These are phyloP conservation scores for Udeniomyces megalosporus DNA, from an alignment of 768 basidiomycete species.

Conservation along the genomic window DNA sequence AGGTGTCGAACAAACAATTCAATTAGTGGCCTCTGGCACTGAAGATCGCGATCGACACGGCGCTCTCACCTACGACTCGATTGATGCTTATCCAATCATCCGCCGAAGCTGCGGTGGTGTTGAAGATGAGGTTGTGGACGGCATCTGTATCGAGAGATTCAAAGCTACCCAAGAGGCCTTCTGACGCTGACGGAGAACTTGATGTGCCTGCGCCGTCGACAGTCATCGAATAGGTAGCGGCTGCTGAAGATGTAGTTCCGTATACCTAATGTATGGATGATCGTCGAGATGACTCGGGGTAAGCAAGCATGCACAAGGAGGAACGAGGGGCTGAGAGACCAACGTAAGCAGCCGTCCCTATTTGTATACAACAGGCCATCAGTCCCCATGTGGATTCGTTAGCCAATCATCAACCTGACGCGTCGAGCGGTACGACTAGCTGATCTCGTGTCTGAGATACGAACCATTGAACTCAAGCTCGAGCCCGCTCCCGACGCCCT, in stretches of 20 bases:
- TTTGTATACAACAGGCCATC: too few relatives aligned
- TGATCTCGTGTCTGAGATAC: not conserved
- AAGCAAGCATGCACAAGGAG: not conserved
- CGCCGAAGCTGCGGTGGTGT: not conserved
- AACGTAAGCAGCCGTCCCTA: not conserved
- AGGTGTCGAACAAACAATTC: too few relatives aligned
- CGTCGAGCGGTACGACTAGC: too few relatives aligned
- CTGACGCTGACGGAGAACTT: not conserved
- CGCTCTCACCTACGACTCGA: slow-evolving; percentile 1
- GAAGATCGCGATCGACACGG: too few relatives aligned
- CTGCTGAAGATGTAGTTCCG: not conserved
- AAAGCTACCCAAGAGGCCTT: not conserved
- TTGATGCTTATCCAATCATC: slow-evolving; percentile 5
- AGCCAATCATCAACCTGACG: too few relatives aligned
- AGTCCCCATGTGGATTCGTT: too few relatives aligned
- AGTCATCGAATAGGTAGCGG: not conserved
- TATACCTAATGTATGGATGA: not conserved
- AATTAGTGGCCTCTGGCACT: too few relatives aligned
- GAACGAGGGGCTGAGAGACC: too few relatives aligned
- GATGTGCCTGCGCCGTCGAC: not conserved
- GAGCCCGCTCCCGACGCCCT: not conserved
- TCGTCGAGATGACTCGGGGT: not conserved
- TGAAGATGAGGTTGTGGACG: not conserved
- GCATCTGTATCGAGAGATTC: not conserved
- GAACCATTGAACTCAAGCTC: not conserved